Percentiles rank a stretch among this genome's conserved stretches.
Conservation (phyloP, 768 basidiomycete species). For the Podaxis sp. region DNA sequence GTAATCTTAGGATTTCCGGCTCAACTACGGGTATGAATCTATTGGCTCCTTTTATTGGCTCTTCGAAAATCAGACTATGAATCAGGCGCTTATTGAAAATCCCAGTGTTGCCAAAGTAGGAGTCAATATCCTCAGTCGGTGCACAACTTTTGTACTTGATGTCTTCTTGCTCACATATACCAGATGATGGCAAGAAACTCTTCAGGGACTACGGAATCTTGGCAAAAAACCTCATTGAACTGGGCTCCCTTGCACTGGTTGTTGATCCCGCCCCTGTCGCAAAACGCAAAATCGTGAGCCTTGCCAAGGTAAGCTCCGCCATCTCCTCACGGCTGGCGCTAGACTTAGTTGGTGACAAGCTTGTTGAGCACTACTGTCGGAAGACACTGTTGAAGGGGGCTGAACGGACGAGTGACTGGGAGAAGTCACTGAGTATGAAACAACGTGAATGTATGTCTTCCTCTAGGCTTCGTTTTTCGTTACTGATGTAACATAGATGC, state of each 20-base stretch:
- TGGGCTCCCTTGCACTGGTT: slow-evolving; percentile 25
- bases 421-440: slow-evolving; percentile 19
- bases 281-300: slow-evolving; percentile 25
- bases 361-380: slow-evolving; percentile 26
- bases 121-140: slow-evolving; percentile 28
- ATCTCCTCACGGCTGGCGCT: background rate
- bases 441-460: slow-evolving; percentile 24
- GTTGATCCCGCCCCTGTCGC: slow-evolving; percentile 22
- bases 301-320: slow-evolving; percentile 25
- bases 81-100: slow-evolving; percentile 27
- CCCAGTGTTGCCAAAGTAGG: slow-evolving; percentile 26
- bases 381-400: slow-evolving; percentile 26
- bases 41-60: background rate
- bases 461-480: background rate
- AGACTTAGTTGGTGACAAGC: slow-evolving; percentile 14
- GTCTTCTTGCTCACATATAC: background rate
- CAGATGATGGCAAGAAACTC: slow-evolving; percentile 34
- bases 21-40: slow-evolving; percentile 18
- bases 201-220: slow-evolving; percentile 35
- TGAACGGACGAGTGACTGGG: slow-evolving; percentile 31
- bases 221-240: slow-evolving; percentile 29
- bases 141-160: background rate
- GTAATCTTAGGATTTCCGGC: slow-evolving; percentile 24
- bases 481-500: slow-evolving; percentile 23
- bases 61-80: background rate